phyloP scores from a whole-genome alignment of 371 early-diverging fungal genomes.

The Globomyces sp. region DNA sequence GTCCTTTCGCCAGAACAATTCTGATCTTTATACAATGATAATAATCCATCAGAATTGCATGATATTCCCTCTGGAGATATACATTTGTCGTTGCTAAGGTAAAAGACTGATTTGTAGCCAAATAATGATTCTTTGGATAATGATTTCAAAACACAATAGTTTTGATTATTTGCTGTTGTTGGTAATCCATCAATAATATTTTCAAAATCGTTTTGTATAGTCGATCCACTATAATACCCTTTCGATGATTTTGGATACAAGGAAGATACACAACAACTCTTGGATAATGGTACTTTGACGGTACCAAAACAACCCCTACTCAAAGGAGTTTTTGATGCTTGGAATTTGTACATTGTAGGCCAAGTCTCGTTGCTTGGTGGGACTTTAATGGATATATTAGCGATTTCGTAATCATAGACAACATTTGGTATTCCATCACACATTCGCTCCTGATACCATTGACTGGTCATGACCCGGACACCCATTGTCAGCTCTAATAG shows the following conservation, averaged over 20 bases:
- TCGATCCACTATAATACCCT: neutral
- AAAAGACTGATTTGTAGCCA: neutral
- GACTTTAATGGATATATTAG: neutral
- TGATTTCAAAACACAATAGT: neutral
- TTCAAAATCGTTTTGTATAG: neutral
- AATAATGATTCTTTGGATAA: neutral
- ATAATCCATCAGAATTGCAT: neutral
- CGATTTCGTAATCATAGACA: neutral
- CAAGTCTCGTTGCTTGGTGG: neutral
- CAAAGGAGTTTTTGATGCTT: neutral
- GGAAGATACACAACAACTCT: neutral
- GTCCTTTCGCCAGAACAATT: neutral
- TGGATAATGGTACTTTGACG: slow-evolving; percentile 4
- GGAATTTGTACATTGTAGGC: neutral
- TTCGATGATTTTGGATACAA: neutral
- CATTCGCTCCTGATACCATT: neutral
- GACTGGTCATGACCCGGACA: no score
- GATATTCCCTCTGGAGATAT: neutral
- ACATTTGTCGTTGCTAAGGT: neutral
- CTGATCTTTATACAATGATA: neutral
- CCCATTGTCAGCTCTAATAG: no score
- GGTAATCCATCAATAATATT: neutral
- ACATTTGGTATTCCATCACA: neutral
- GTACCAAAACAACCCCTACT: neutral
- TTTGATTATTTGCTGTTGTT: neutral